Conservation (phyloP, 2,329 filamentous ascomycete genomes). For the Sarocladiaceae sp. region DNA sequence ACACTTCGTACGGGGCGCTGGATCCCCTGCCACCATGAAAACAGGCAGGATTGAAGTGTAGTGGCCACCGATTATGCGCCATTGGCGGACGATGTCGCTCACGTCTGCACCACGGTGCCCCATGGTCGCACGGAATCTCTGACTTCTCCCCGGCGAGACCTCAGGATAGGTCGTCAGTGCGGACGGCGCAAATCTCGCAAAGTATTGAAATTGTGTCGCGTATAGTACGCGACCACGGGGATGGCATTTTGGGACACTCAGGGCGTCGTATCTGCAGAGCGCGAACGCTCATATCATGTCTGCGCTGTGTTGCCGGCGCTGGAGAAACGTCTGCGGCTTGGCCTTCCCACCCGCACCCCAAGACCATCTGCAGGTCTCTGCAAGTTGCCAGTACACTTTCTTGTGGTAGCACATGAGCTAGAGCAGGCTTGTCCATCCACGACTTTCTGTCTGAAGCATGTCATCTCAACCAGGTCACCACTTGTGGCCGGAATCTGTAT, state of each 20-base stretch:
- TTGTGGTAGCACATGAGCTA: conserved; percentile 8
- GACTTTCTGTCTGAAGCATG: conserved; percentile 3
- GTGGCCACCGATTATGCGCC: conserved; percentile 1
- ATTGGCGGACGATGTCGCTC: neutral
- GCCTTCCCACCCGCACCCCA: conserved; percentile 3
- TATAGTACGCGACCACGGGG: neutral
- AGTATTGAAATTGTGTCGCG: neutral
- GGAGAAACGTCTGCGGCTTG: conserved; percentile 1
- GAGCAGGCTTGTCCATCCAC: conserved; percentile 3
- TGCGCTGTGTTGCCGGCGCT: neutral
- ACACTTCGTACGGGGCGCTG: conserved; percentile 5
- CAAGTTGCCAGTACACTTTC: conserved; percentile 7
- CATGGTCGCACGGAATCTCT: conserved; percentile 5
- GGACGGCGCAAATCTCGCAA: neutral
- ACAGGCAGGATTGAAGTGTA: conserved; percentile 2
- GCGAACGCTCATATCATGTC: conserved; percentile 3
- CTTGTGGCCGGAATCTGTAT: too few relatives aligned
- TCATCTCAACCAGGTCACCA: conserved; percentile 2
- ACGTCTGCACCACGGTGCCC: conserved; percentile 5
- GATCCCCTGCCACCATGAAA: conserved; percentile 8
- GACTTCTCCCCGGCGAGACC: neutral
- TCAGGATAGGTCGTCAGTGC: neutral
- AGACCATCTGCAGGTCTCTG: conserved; percentile 9
- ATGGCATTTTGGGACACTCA: neutral
- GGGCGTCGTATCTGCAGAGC: neutral